Evolutionary conservation across 2,329 filamentous ascomycete genomes (phyloP).

Genomic region (Aspergillus fructus): DNA sequence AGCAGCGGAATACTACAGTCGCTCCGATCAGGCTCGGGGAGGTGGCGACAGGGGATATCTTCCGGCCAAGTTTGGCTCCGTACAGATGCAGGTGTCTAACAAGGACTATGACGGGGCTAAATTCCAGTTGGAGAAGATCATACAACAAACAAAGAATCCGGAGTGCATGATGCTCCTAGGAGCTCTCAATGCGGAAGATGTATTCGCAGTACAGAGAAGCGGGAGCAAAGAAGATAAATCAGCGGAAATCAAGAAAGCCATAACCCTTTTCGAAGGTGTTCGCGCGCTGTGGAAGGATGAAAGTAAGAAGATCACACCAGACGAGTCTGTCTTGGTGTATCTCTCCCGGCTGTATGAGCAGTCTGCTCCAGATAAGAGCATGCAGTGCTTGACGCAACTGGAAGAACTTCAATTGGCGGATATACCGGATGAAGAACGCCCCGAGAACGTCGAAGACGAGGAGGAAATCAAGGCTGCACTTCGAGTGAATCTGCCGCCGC

Average conservation of each 20-base stretch:
- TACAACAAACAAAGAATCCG: slow-evolving; percentile 76
- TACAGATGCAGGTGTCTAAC: slow-evolving; percentile 82
- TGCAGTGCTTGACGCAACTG: slow-evolving; percentile 88
- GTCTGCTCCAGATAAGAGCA: slow-evolving; percentile 82
- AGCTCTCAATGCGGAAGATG: slow-evolving; percentile 89
- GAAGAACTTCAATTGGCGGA: slow-evolving; percentile 85
- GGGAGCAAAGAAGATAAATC: slow-evolving; percentile 88
- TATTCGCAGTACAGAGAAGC: slow-evolving; percentile 74
- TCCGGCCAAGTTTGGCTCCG: slow-evolving; percentile 90
- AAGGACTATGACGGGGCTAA: slow-evolving; percentile 89
- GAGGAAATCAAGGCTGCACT: slow-evolving; percentile 58
- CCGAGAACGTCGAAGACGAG: slow-evolving; percentile 61
- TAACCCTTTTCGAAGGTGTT: slow-evolving; percentile 78
- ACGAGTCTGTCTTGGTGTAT: slow-evolving; percentile 86
- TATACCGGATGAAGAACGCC: slow-evolving; percentile 68
- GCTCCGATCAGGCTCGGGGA: slow-evolving; percentile 87
- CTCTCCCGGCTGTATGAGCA: slow-evolving; percentile 86
- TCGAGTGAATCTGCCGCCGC: slow-evolving; percentile 78
- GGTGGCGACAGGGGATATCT: slow-evolving; percentile 88
- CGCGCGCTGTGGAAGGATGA: slow-evolving; percentile 88
- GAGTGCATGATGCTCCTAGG: slow-evolving; percentile 92
- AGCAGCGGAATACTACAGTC: slow-evolving; percentile 82
- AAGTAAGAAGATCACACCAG: slow-evolving; percentile 77
- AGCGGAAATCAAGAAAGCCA: slow-evolving; percentile 80
- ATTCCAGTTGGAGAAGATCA: slow-evolving; percentile 88